Conservation (phyloP, 441 rosid species). For the Manihot esculenta region DNA sequence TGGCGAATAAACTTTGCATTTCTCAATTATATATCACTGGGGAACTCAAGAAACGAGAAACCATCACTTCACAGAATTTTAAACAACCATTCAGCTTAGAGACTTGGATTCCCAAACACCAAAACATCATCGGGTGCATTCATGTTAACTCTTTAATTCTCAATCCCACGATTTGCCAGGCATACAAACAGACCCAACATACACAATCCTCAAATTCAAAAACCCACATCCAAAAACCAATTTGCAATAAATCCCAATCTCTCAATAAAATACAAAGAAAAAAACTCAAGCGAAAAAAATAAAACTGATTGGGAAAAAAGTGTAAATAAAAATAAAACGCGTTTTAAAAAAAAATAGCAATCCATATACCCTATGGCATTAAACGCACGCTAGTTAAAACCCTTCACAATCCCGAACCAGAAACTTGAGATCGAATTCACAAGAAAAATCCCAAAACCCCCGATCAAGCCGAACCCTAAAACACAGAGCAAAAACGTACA, state of each 20-base stretch:
- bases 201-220: slow-evolving; percentile 18
- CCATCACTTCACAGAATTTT: not conserved
- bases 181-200: slow-evolving; percentile 8
- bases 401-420: slow-evolving; percentile 1
- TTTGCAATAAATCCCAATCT: slow-evolving; percentile 24
- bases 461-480: slow-evolving; percentile 40
- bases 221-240: slow-evolving; percentile 20
- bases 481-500: not conserved
- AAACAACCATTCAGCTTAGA: not conserved
- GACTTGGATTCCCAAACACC: not conserved
- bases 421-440: slow-evolving; percentile 27
- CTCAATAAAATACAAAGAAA: not conserved
- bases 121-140: not conserved
- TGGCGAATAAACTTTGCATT: not conserved
- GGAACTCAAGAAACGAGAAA: not conserved
- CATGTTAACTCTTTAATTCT: not conserved
- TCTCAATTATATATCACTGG: slow-evolving; percentile 6
- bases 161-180: not conserved
- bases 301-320: slow-evolving; percentile 4
- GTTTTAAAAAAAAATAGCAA: slow-evolving; percentile 3
- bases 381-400: slow-evolving; percentile 23
- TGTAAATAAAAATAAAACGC: slow-evolving; percentile 6
- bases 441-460: slow-evolving; percentile 32
- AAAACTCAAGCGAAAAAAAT: not conserved
- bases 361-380: slow-evolving; percentile 26